Base-by-base conservation (phyloP, 148 eudicot genomes). In the Camellia japonica region DNA sequence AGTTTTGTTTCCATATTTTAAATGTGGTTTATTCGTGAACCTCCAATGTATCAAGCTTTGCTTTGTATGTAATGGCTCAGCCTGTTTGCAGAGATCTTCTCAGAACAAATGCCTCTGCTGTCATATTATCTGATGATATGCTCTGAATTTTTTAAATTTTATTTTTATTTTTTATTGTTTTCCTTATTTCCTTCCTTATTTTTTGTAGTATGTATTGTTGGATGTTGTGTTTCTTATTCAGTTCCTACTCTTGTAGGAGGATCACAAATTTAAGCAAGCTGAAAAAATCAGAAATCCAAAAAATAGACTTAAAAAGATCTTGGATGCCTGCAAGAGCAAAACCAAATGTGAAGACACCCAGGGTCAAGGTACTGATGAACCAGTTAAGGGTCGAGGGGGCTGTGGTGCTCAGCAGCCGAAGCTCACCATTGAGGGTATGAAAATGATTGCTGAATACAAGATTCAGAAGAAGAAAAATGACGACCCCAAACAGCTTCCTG, bases 271-370 rank as follows among this genome's bases (percentile, higher is more conserved):
- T 73, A 97, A 92, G 84, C 93, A 88, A 81, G 99, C 99, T 20
- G 74, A 89, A 85, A 94, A 92, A 82, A 89, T 97, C 8, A 88
- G 89, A 84, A 97, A 94, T 69, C 98, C 99, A 0, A 97, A 97
- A 83, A 90, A 90, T 79, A 89, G 95, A 78, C 83, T 97, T 15
- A 97, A 85, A 85, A 92, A 85, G 86, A 94, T 97, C 16, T 87
- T 94, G 79, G 99, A 97, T 83, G 94, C 98, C 55, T 94, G 89
- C 82, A 97, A 97, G 86, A 90, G 93, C 81, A 97, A 97, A 88
- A 85, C 85, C 71, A 97, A 94, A 84, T 97, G 99, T 84, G 99
- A 96, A 75, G 99, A 94, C 64, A 84, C 88, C 69, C 91, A 88
- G 80, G 85, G 86, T 76, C 90, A 92, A 72, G 94, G 89, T 82